A percentile compares a stretch with the other conserved stretches of the same genome.
Evolutionary conservation across 345 rosid species (phyloP).

Genomic region (Alliaria petiolata): DNA sequence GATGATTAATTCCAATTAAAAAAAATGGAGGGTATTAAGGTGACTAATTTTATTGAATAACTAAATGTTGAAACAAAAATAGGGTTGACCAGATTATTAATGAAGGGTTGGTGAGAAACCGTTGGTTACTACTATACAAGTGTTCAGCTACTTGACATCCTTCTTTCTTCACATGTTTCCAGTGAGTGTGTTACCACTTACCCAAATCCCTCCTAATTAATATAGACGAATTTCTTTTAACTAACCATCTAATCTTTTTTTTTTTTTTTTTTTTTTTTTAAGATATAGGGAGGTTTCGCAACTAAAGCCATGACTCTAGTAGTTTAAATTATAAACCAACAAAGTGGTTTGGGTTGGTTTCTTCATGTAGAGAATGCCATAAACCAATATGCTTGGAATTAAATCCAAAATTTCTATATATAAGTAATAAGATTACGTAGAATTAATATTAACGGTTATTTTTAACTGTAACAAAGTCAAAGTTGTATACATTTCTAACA

Average conservation of each 20-base stretch:
- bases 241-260: neutral
- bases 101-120: slow-evolving; percentile 33
- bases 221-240: neutral
- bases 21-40: neutral
- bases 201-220: slow-evolving; percentile 21
- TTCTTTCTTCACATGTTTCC: slow-evolving; percentile 31
- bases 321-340: too few relatives aligned
- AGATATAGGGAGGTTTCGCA: neutral
- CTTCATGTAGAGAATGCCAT: too few relatives aligned
- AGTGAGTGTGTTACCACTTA: slow-evolving; percentile 21
- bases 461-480: too few relatives aligned
- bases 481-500: too few relatives aligned
- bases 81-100: slow-evolving; percentile 6
- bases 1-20: neutral
- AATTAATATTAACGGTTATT: too few relatives aligned
- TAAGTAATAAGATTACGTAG: too few relatives aligned
- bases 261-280: neutral
- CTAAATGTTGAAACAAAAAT: neutral
- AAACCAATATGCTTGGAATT: too few relatives aligned
- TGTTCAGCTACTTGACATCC: slow-evolving; percentile 24
- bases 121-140: slow-evolving; percentile 13
- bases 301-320: neutral
- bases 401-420: too few relatives aligned
- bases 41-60: neutral
- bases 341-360: neutral